These are phyloP conservation scores for Populus deltoides DNA, from an alignment of 345 rosid species.

Conservation along the genomic window DNA sequence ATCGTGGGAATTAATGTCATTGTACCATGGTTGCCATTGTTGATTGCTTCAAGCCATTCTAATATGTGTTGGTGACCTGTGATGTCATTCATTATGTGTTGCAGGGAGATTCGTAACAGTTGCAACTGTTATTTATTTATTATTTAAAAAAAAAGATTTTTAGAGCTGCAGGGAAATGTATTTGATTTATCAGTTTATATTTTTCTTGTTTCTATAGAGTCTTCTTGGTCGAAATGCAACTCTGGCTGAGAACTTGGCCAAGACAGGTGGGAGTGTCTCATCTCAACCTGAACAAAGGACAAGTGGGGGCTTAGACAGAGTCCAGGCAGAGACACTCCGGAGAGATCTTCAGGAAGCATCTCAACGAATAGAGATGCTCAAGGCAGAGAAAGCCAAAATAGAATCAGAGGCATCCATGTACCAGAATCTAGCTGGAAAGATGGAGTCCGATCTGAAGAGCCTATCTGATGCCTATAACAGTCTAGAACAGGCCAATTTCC, in stretches of 20 bases:
- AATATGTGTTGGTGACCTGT: not conserved
- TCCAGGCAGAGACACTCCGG: slow-evolving; percentile 64
- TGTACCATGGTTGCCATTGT: not conserved
- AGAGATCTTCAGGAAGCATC: slow-evolving; percentile 81
- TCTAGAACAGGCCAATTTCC: slow-evolving; percentile 76
- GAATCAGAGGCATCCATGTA: slow-evolving; percentile 68
- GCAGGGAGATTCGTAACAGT: not conserved
- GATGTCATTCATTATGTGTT: not conserved
- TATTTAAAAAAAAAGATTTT: not conserved
- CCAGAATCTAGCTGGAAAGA: slow-evolving; percentile 66
- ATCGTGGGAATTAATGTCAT: not conserved
- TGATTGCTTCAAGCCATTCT: not conserved
- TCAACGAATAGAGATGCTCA: slow-evolving; percentile 66
- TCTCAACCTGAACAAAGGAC: slow-evolving; percentile 54
- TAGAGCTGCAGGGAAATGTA: not conserved
- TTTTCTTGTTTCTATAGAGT: slow-evolving; percentile 35
- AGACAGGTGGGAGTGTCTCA: slow-evolving; percentile 51
- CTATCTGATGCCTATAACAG: slow-evolving; percentile 88
- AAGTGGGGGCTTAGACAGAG: slow-evolving; percentile 55
- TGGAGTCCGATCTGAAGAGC: slow-evolving; percentile 80
- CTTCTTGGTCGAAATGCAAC: slow-evolving; percentile 83
- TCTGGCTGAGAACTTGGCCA: slow-evolving; percentile 83
- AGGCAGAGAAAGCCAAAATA: slow-evolving; percentile 61
- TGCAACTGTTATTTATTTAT: too few species aligned
- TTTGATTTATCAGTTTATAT: not conserved